Evolutionary conservation across 371 early-diverging fungal species (phyloP), one percentile per base, ranked within the genome.

Genomic region (Mortierella sp.): DNA sequence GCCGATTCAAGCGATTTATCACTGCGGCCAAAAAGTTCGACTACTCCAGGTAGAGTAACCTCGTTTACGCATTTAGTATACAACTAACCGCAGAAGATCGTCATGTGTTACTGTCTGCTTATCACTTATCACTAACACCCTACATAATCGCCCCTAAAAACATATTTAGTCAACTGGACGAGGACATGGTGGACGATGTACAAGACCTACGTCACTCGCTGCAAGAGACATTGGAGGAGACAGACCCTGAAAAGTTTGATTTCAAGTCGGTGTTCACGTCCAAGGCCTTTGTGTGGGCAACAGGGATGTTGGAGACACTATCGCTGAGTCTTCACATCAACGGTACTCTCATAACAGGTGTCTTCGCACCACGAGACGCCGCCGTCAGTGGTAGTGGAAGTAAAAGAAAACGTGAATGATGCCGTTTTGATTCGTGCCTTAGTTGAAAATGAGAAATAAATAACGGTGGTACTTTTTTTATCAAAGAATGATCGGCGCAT

Each of bases 161-260:
- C n/a, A n/a, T n/a, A n/a, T n/a, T n/a, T 56, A 70, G 48, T 32
- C 48, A 59, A 44, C 63, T 61, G 39, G 61, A 80, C 30, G 78
- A 72, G n/a, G 78, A 73, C 2, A 67, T 70, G 70, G 39, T 43
- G 15, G 61, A 64, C 15, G 84, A 82, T 24, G 54, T 86, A 7
- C 59, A 75, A 30, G 86, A 84, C 30, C 56, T 85, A 49, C 81
- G 80, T 23, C 65, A 79, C 23, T 80, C 81, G 1, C 60, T 87
- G 37, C 80, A 82, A 44, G 82, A 81, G 37, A 69, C 71, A 11
- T 64, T 85, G 17, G 72, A 80, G 17, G 80, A 80, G 11, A 72
- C 79, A 9, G 83, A 79, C 52, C 78, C 81, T 0, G 60, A 73
- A 8, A 56, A 68, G n/a, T 86, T 87, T 42, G 56, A 75, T 17